phyloP scores from a whole-genome alignment of 2,329 filamentous ascomycete species.

The Metarhizium anisopliae region DNA sequence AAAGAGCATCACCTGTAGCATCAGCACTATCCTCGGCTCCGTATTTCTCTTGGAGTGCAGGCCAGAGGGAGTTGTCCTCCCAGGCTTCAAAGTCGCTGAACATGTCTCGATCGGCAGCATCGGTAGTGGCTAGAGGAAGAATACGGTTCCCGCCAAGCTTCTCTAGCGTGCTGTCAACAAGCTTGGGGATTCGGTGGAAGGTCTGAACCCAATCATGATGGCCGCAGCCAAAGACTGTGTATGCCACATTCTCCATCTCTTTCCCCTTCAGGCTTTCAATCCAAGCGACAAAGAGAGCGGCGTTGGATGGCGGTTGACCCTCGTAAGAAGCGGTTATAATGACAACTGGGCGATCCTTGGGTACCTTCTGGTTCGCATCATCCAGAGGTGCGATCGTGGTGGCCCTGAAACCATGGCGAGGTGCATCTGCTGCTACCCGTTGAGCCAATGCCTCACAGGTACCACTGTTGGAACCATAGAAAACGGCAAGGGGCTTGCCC shows the following conservation, averaged over 20 bases:
- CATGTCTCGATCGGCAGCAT: slow-evolving; percentile 56
- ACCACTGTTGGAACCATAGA: slow-evolving; percentile 66
- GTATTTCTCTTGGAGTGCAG: slow-evolving; percentile 37
- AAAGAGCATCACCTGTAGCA: slow-evolving; percentile 15
- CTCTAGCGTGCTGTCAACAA: slow-evolving; percentile 46
- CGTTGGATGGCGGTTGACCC: slow-evolving; percentile 66
- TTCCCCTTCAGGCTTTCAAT: slow-evolving; percentile 42
- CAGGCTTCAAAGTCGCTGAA: slow-evolving; percentile 60
- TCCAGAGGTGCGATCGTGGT: slow-evolving; percentile 48
- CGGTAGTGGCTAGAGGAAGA: slow-evolving; percentile 42
- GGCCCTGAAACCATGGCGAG: slow-evolving; percentile 49
- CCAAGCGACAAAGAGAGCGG: slow-evolving; percentile 59
- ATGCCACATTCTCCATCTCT: slow-evolving; percentile 47
- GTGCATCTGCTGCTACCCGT: slow-evolving; percentile 50
- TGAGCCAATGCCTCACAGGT: slow-evolving; percentile 65
- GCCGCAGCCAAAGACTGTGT: slow-evolving; percentile 64
- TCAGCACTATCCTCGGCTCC: slow-evolving; percentile 19
- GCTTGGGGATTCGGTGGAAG: slow-evolving; percentile 58
- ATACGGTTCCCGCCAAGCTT: slow-evolving; percentile 25
- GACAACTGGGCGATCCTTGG: slow-evolving; percentile 51
- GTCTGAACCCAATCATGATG: slow-evolving; percentile 48
- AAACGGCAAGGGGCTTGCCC: slow-evolving; percentile 48
- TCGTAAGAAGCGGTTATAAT: slow-evolving; percentile 67
- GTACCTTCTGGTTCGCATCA: slow-evolving; percentile 49
- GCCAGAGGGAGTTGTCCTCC: slow-evolving; percentile 49